Conservation (phyloP, 2,329 filamentous ascomycete species). For the Elsinoe arachidis region DNA sequence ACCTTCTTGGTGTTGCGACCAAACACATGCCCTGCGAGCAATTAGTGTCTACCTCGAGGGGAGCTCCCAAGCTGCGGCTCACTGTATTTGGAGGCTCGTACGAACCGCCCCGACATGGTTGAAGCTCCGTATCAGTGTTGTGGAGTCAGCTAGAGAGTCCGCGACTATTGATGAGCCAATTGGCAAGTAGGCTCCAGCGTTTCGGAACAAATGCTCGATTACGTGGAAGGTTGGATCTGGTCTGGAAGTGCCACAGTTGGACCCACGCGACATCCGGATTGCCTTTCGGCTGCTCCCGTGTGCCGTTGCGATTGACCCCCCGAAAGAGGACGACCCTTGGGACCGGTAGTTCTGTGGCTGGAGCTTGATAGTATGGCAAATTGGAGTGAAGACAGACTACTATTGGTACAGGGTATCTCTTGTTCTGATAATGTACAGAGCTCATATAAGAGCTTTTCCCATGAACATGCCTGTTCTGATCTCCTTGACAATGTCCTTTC, state of each 20-base stretch:
- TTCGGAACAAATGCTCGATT: not conserved
- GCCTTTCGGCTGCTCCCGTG: conserved; percentile 5
- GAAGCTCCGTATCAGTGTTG: conserved; percentile 9
- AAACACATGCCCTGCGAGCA: conserved; percentile 79
- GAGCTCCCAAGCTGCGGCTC: conserved; percentile 29
- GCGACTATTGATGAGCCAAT: not conserved
- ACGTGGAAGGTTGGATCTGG: not conserved
- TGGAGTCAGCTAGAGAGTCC: not conserved
- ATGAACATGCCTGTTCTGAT: conserved; percentile 65
- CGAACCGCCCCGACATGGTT: conserved; percentile 61
- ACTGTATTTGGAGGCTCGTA: conserved; percentile 68
- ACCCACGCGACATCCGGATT: conserved; percentile 14
- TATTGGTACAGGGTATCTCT: conserved; percentile 19
- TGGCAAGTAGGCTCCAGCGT: not conserved
- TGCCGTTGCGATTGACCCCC: not conserved
- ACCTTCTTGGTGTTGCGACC: conserved; percentile 86
- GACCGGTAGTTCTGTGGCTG: conserved; percentile 7
- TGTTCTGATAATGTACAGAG: conserved; percentile 8
- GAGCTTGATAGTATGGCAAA: not conserved
- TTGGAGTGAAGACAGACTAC: not conserved
- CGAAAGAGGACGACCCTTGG: conserved; percentile 10
- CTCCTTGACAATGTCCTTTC: conserved; percentile 83
- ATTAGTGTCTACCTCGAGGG: conserved; percentile 16
- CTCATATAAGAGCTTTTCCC: conserved; percentile 40
- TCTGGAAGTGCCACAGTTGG: conserved; percentile 11